A percentile compares a stretch with the other conserved stretches of the same genome.
Evolutionary conservation across 371 early-diverging fungal genomes (phyloP).

Genomic region (Mortierella sp.): DNA sequence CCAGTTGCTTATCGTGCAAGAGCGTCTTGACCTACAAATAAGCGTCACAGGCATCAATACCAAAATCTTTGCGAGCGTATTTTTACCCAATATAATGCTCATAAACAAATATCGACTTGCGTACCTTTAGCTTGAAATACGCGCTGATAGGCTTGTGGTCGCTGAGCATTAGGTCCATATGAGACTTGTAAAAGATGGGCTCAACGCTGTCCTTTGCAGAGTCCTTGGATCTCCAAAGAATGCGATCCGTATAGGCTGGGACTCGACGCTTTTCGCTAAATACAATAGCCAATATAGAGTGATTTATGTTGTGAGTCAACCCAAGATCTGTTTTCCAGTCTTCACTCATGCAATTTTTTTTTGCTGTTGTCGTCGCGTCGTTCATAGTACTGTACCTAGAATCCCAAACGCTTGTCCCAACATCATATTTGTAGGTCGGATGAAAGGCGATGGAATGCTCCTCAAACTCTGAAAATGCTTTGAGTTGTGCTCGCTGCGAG

Average conservation of each 20-base stretch:
- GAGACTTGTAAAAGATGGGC: conserved; percentile 64
- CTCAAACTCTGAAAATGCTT: conserved; percentile 81
- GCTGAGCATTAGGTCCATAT: conserved; percentile 76
- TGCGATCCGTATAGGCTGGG: conserved; percentile 95
- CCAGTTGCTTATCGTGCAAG: conserved; percentile 64
- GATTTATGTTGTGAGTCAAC: no score
- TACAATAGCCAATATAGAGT: no score
- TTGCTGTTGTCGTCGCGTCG: no score
- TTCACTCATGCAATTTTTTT: no score
- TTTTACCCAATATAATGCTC: no score
- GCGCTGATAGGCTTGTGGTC: conserved; percentile 96
- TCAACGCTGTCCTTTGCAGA: conserved; percentile 52
- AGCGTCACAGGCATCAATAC: background rate
- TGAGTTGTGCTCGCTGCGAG: conserved; percentile 22
- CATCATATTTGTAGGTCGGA: conserved; percentile 96
- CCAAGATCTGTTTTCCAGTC: no score
- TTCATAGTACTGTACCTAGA: conserved; percentile 63
- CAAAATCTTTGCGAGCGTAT: no score
- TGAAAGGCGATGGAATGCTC: conserved; percentile 83
- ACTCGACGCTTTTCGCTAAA: conserved; percentile 83
- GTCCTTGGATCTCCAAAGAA: conserved; percentile 78
- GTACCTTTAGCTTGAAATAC: conserved; percentile 66
- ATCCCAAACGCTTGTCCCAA: conserved; percentile 86
- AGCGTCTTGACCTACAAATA: conserved; percentile 57
- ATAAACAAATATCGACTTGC: background rate